Evolutionary conservation across 2,329 filamentous ascomycete genomes (phyloP).

Genomic region (Cercospora zeina): DNA sequence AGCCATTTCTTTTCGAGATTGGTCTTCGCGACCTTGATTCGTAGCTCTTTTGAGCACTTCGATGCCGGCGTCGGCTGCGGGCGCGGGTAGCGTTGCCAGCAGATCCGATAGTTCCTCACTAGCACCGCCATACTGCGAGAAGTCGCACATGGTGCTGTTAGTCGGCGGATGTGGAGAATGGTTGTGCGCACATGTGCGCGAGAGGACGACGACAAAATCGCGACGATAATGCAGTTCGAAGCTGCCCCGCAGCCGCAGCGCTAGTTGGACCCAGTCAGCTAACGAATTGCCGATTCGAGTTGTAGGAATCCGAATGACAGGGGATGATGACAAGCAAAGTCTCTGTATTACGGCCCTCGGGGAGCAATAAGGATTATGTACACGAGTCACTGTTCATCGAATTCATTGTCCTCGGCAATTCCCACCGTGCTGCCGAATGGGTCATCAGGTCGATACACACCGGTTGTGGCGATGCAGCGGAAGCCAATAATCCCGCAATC

Average conservation of each 20-base stretch:
- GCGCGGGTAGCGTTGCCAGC: conserved; percentile 19
- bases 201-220: not conserved
- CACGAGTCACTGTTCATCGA: not conserved
- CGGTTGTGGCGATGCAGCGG: not conserved
- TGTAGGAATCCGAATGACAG: not conserved
- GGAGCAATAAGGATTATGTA: not conserved
- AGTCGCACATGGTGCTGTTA: conserved; percentile 24
- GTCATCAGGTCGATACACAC: not conserved
- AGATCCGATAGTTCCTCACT: conserved; percentile 24
- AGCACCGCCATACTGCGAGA: conserved; percentile 27
- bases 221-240: not conserved
- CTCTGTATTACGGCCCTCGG: not conserved
- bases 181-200: not conserved
- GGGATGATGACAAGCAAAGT: not conserved
- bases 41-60: conserved; percentile 23
- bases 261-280: not conserved
- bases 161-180: not conserved
- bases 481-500: not conserved
- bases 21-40: conserved; percentile 24
- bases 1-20: conserved; percentile 20
- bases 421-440: not conserved
- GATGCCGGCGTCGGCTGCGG: conserved; percentile 15
- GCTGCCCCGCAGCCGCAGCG: not conserved
- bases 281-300: not conserved
- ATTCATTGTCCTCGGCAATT: not conserved